Base-by-base conservation (phyloP, 371 early-diverging fungal species). In the Apophysomyces trapeziformis region DNA sequence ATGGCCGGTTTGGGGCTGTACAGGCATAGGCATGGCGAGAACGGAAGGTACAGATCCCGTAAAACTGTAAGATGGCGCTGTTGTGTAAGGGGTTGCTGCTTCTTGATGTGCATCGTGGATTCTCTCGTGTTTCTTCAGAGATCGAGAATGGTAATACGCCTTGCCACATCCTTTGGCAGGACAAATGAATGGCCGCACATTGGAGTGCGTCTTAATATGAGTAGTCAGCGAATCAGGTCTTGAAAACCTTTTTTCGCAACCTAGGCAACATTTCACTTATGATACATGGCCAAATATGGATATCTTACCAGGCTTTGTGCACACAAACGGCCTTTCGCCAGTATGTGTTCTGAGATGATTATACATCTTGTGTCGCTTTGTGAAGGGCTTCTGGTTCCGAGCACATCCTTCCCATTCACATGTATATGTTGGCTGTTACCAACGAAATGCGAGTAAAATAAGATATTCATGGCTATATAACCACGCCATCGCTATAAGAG, bases 261-360 rank as follows among this genome's bases (percentile, higher is more conserved):
- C 89, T 73, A 76, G 7, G 21, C 8, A 7, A 8, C 16, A 12
- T 45, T 21, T 50, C 54, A 50, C 18, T 50, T 21, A 21, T 12
- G 12, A 45, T 45, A 2, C 16, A 5, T 21, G 21, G 21, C n/a
- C n/a, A 50, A 50, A 21, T 21, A 50, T 9, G 21, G 18, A 50
- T 18, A 50, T 16, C 54, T 50, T 50, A 67, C 74, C 74, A 63
- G 69, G 65, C 44, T 71, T 61, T 1, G 67, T 59, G 59, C 76
- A 80, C 38, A 70, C 63, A 68, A 90, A 92, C 13, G 92, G 92
- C 37, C 87, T 77, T 71, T 92, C 92, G 36, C 94, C 93, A 37
- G 93, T 93, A 73, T 96, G 96, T 36, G 92, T 93, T 66, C 96
- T 86, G 73, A 92, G 73, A 67, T 96, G 96, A 69, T 94, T 93